Percentiles rank a stretch among this genome's conserved stretches.
These are phyloP conservation scores for Lophium mytilinum DNA, from an alignment of 495 filamentous ascomycete genomes.

Conservation along the genomic window DNA sequence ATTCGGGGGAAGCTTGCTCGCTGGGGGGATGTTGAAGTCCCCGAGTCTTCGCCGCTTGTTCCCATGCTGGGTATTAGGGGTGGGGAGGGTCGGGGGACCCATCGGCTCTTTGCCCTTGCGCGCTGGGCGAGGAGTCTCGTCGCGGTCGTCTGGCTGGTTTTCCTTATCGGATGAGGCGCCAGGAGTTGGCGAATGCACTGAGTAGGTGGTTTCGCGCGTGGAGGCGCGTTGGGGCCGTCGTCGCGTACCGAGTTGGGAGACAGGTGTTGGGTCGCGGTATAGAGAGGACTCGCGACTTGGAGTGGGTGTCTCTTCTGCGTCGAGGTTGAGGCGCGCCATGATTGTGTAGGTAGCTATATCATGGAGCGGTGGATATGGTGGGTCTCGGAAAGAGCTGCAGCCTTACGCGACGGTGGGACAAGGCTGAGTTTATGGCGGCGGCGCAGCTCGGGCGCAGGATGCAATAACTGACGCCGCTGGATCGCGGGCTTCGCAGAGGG, in stretches of 20 bases:
- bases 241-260: background rate
- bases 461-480: too few relatives aligned
- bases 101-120: slow-evolving; percentile 3
- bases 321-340: slow-evolving; percentile 27
- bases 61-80: background rate
- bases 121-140: slow-evolving; percentile 9
- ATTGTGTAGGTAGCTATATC: background rate
- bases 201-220: slow-evolving; percentile 13
- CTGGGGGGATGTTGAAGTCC: slow-evolving; percentile 38
- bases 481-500: too few relatives aligned
- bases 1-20: slow-evolving; percentile 26
- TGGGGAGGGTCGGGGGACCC: slow-evolving; percentile 1
- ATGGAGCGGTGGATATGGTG: too few relatives aligned
- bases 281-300: slow-evolving; percentile 9
- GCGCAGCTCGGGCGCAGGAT: too few relatives aligned
- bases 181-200: slow-evolving; percentile 37
- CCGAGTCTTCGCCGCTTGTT: slow-evolving; percentile 15
- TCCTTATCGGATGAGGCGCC: slow-evolving; percentile 52
- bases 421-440: too few relatives aligned
- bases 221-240: slow-evolving; percentile 9
- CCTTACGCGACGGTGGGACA: too few relatives aligned
- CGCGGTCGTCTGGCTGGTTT: slow-evolving; percentile 34
- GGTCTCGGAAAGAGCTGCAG: too few relatives aligned
- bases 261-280: slow-evolving; percentile 18
- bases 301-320: slow-evolving; percentile 8